Percentiles rank a stretch among this genome's conserved stretches.
Conservation (phyloP, 2,329 filamentous ascomycete genomes). For the Sclerotinia trifoliorum region DNA sequence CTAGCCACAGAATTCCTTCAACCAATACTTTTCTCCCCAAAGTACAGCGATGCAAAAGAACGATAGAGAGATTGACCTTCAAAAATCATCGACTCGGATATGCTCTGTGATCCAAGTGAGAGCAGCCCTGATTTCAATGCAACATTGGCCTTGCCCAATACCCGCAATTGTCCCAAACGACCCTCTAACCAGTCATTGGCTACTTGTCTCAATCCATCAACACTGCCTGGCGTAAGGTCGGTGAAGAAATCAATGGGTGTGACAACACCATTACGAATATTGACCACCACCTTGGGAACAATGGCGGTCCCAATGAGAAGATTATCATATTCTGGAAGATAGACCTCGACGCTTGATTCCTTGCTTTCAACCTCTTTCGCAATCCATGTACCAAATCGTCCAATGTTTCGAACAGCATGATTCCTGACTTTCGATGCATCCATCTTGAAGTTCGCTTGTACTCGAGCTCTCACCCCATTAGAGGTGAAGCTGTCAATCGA, state of each 20-base stretch:
- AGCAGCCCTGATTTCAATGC: constrained; percentile 77
- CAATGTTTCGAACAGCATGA: constrained; percentile 69
- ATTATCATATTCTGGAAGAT: constrained; percentile 79
- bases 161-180: constrained; percentile 65
- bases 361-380: constrained; percentile 73
- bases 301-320: constrained; percentile 73
- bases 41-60: constrained; percentile 59
- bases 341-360: constrained; percentile 70
- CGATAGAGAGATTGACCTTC: constrained; percentile 76
- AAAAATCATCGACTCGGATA: constrained; percentile 74
- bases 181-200: constrained; percentile 89
- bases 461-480: constrained; percentile 72
- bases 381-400: constrained; percentile 76
- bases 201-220: constrained; percentile 73
- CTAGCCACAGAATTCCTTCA: constrained; percentile 25
- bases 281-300: constrained; percentile 72
- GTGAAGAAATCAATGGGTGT: constrained; percentile 78
- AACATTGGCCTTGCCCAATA: constrained; percentile 72
- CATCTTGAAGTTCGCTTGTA: constrained; percentile 79
- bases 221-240: constrained; percentile 71
- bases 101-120: constrained; percentile 70
- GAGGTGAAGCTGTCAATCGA: constrained; percentile 82
- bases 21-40: constrained; percentile 56
- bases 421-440: constrained; percentile 75
- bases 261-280: constrained; percentile 72